A percentile compares a stretch with the other conserved stretches of the same genome.
These are phyloP conservation scores for Trichoderma sp. DNA, from an alignment of 2,329 filamentous ascomycete species.

Conservation along the genomic window DNA sequence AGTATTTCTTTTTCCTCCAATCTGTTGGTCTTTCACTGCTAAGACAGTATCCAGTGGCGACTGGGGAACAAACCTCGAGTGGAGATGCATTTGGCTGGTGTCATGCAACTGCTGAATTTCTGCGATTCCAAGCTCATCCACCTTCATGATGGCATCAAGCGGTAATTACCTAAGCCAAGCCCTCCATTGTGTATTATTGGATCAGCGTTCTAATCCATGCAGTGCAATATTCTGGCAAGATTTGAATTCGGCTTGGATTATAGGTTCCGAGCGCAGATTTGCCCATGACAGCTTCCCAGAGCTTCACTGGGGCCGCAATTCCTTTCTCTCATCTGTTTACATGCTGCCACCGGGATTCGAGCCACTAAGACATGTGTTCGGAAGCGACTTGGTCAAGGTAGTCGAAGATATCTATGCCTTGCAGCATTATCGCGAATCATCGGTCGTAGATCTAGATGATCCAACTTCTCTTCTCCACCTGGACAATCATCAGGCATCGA, in stretches of 20 bases:
- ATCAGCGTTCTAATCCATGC: background rate
- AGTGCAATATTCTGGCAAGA: slow-evolving; percentile 23
- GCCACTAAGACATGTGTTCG: background rate
- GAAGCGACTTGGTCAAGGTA: background rate
- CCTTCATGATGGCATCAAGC: slow-evolving; percentile 16
- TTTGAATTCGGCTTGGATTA: slow-evolving; percentile 9
- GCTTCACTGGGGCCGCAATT: slow-evolving; percentile 7
- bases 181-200: background rate
- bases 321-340: background rate
- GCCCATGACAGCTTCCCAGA: background rate
- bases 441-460: background rate
- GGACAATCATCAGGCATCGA: slow-evolving; percentile 9
- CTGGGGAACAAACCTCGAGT: slow-evolving; percentile 19
- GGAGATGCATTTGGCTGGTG: slow-evolving; percentile 14
- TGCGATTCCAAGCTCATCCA: slow-evolving; percentile 9
- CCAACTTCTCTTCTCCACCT: background rate
- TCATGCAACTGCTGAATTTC: slow-evolving; percentile 5
- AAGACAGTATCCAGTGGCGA: background rate
- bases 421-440: slow-evolving; percentile 5
- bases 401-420: slow-evolving; percentile 11
- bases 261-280: slow-evolving; percentile 14
- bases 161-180: background rate
- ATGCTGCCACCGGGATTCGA: slow-evolving; percentile 2
- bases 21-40: background rate
- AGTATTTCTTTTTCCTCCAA: background rate